Evolutionary conservation across 768 basidiomycete genomes (phyloP), one percentile per base, ranked within the genome.

Genomic region (Solioccasus polychromus): DNA sequence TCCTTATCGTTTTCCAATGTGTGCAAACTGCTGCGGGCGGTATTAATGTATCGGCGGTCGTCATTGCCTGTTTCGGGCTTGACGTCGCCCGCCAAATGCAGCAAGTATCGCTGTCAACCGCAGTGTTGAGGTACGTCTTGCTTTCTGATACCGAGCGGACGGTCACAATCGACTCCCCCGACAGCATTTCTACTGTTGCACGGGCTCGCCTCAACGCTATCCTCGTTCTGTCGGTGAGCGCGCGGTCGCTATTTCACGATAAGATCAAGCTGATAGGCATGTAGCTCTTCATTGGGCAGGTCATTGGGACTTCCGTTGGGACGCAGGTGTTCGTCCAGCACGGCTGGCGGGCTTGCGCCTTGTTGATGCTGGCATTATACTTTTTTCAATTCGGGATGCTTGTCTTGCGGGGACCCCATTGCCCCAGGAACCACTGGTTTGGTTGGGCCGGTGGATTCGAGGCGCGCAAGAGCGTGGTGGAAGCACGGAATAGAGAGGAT

Each of bases 181-280:
- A 37, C 19, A 66, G 66, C 19, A 68, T 72, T 29, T 64, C 65
- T 30, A 44, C 70, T 48, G 57, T 68, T 32, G 85, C 86, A 3
- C 68, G 84, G 36, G 76, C 90, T 5, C 75, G 90, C 24, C 54
- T 94, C 10, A 92, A 92, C 52, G 88, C 90, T 1, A 75, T 90
- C 35, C 72, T 82, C 35, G 77, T 92, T 36, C 70, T 92, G 42
- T 80, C 82, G 2, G 85, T 84, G 58, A 50, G 75, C 62, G 35
- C 14, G 22, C 19, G 2, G 15, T 34, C 5, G 32, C 26, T 11
- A 11, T 26, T 11, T n/a, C n/a, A n/a, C n/a, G n/a, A n/a, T n/a
- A n/a, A n/a, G n/a, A n/a, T n/a, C n/a, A n/a, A n/a, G n/a, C 28
- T 35, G 36, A 53, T 18, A 35, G 32, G 1, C 9, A 8, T 20